phyloP scores from a whole-genome alignment of 2,329 filamentous ascomycete species.

The Monilinia polystroma region DNA sequence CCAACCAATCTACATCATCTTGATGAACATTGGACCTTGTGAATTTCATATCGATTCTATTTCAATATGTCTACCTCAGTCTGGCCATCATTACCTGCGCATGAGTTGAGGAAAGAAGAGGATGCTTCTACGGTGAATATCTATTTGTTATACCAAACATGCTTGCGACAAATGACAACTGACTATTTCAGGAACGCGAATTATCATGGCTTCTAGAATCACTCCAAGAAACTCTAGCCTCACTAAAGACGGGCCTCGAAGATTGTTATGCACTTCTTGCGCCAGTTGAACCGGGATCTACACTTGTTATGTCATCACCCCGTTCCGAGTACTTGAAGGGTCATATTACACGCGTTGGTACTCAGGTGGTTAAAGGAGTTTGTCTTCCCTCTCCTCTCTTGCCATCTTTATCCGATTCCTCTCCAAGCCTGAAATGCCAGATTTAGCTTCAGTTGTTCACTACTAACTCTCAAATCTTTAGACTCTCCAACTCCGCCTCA shows the following conservation, averaged over 20 bases:
- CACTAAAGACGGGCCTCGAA: conserved; percentile 34
- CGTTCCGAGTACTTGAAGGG: conserved; percentile 91
- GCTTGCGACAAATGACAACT: neutral
- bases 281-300: conserved; percentile 80
- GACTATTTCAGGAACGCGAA: conserved; percentile 35
- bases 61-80: conserved; percentile 32
- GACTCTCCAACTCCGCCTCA: conserved; percentile 75
- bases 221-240: conserved; percentile 39
- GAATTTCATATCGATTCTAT: conserved; percentile 3
- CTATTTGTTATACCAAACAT: neutral
- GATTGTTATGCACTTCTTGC: conserved; percentile 83
- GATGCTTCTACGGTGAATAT: conserved; percentile 36
- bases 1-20: neutral
- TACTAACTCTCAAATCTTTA: conserved; percentile 38
- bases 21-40: neutral
- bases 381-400: conserved; percentile 41
- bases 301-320: conserved; percentile 82
- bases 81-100: conserved; percentile 36
- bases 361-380: conserved; percentile 88
- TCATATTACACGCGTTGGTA: conserved; percentile 84
- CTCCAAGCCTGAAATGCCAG: neutral
- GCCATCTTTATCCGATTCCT: neutral
- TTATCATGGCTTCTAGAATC: conserved; percentile 41
- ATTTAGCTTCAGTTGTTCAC: neutral
- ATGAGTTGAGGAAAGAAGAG: conserved; percentile 36